A percentile compares a stretch with the other conserved stretches of the same genome.
phyloP scores from a whole-genome alignment of 2,329 filamentous ascomycete species.

The Waltergamsia citrina region DNA sequence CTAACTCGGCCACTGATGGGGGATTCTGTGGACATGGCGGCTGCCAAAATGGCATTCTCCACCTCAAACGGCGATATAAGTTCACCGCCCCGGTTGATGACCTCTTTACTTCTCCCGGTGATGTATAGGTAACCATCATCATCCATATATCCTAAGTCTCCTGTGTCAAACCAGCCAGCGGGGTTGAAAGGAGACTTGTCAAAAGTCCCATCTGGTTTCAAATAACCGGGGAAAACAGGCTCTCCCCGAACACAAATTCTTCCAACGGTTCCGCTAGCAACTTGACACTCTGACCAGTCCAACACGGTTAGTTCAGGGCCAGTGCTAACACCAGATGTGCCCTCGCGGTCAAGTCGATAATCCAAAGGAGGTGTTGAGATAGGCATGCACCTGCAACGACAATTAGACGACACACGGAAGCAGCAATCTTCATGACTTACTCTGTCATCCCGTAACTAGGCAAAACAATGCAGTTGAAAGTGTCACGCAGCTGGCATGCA shows the following conservation, averaged over 20 bases:
- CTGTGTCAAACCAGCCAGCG: constrained; percentile 44
- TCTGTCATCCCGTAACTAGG: constrained; percentile 53
- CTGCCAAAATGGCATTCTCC: constrained; percentile 43
- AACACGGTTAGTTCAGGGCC: constrained; percentile 42
- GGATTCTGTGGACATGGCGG: constrained; percentile 28
- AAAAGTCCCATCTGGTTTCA: constrained; percentile 28
- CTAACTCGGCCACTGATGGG: constrained; percentile 34
- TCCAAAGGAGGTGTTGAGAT: constrained; percentile 45
- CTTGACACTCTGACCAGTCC: constrained; percentile 24
- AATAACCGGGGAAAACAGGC: constrained; percentile 40
- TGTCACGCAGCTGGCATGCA: constrained; percentile 35
- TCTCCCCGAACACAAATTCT: constrained; percentile 41
- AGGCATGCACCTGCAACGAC: constrained; percentile 36
- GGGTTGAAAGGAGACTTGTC: constrained; percentile 35
- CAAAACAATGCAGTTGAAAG: constrained; percentile 40
- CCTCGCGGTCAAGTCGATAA: constrained; percentile 39
- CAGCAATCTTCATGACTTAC: constrained; percentile 13
- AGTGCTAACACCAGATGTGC: constrained; percentile 41
- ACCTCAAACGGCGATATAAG: constrained; percentile 51
- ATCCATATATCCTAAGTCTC: constrained; percentile 43
- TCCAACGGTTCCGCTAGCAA: constrained; percentile 26
- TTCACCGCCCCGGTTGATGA: constrained; percentile 48
- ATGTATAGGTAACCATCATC: constrained; percentile 41
- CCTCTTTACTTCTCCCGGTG: constrained; percentile 45
- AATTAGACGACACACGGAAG: neutral